Base-by-base conservation (phyloP, 1,284 basidiomycete genomes). In the Agroathelia rolfsii region DNA sequence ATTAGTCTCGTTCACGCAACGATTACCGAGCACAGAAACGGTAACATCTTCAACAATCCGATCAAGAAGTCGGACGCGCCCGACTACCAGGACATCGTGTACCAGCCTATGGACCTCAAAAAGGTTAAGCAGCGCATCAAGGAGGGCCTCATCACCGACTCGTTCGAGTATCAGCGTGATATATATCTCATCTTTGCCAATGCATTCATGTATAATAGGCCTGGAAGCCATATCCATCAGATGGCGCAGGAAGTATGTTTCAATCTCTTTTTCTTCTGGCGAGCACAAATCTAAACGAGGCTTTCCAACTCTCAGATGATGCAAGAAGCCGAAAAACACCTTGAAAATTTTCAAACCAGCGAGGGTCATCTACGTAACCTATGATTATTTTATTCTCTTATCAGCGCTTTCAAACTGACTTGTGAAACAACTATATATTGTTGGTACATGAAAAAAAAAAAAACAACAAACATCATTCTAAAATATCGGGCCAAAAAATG, bases 121-220 rank as follows among this genome's bases (percentile, higher is more conserved):
- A 92, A 84, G 1, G 82, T 96, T 51, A 84, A 85, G 51, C 65
- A 66, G 11, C 71, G 72, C 40, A 77, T 95, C 42, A 83, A 83
- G 49, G 85, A 90, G 46, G 89, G 89, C 0, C 47, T 71, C 2
- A 86, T 94, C 29, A 61, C 69, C 4, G 87, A 73, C 41, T 83
- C 85, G 2, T 66, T 79, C 24, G 89, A 95, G 52, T 92, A 85
- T 49, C 83, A 90, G 53, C 66, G 88, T 40, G 92, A 95, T 47
- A 75, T 94, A 5, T 82, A 77, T 48, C 63, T 95, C 38, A 89
- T 96, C 80, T 93, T 94, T 55, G 86, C 89, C 21, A 96, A 96
- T 50, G 88, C 92, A 9, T 81, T 92, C 70, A 88, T 95, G 82
- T 96, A 89, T 55, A 96, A 96, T 44, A 67, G 78, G 25, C 81